phyloP scores from a whole-genome alignment of 495 filamentous ascomycete genomes.

The Neurospora sp. region DNA sequence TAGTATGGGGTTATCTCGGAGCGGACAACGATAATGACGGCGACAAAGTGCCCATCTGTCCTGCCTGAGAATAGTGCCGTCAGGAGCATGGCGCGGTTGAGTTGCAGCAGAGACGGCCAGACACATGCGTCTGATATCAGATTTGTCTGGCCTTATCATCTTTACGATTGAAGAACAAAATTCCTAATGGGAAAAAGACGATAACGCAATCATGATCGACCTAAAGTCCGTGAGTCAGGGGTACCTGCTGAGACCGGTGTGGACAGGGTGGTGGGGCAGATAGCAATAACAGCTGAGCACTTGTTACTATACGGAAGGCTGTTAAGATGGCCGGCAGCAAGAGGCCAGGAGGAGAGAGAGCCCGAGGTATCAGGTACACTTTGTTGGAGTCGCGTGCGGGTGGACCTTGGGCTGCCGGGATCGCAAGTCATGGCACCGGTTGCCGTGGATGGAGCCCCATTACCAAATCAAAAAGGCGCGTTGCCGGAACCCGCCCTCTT shows the following conservation, averaged over 20 bases:
- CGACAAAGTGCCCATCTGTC: neutral
- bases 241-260: conserved; percentile 10
- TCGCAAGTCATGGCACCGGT: neutral
- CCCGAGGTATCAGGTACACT: neutral
- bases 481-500: conserved; percentile 21
- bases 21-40: neutral
- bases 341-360: neutral
- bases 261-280: neutral
- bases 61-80: neutral
- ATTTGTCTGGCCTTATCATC: conserved; percentile 22
- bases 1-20: neutral
- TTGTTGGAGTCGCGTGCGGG: neutral
- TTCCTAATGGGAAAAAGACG: conserved; percentile 29
- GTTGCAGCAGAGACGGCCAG: neutral
- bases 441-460: conserved; percentile 20
- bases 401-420: conserved; percentile 9
- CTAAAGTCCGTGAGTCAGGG: conserved; percentile 2
- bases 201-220: conserved; percentile 11
- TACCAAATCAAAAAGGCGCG: conserved; percentile 40
- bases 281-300: conserved; percentile 7
- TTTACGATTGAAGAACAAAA: conserved; percentile 22
- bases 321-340: neutral
- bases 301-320: neutral
- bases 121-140: neutral
- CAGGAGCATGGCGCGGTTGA: neutral